These are phyloP conservation scores for Vigna unguiculata DNA, from an alignment of 306 rosid genomes.

Conservation along the genomic window DNA sequence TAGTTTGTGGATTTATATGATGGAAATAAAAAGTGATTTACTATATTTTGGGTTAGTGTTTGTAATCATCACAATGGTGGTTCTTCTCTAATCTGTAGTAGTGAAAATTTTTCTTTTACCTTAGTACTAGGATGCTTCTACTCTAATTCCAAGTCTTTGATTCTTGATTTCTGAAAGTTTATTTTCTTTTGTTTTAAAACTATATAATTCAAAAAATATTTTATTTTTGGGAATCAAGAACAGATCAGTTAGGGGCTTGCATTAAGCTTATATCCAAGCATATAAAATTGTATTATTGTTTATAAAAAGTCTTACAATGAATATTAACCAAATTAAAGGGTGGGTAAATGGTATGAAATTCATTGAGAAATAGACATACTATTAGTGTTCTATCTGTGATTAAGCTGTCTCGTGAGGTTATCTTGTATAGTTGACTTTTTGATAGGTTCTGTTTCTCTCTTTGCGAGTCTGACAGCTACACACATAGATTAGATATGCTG, in stretches of 20 bases:
- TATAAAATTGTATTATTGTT: conserved; percentile 20
- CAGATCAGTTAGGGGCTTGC: conserved; percentile 34
- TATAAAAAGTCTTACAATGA: conserved; percentile 11
- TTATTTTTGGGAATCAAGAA: conserved; percentile 29
- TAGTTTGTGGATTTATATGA: conserved; percentile 40
- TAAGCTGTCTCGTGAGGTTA: conserved; percentile 36
- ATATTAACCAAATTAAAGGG: conserved; percentile 26
- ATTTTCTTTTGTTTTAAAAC: conserved; percentile 4
- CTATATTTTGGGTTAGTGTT: conserved; percentile 37
- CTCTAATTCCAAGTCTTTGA: conserved; percentile 6
- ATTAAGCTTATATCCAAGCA: conserved; percentile 29
- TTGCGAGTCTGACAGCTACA: neutral
- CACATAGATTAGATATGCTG: conserved; percentile 19
- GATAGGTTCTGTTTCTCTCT: too few relatives aligned
- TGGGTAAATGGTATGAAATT: conserved; percentile 8
- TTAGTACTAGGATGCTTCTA: conserved; percentile 21
- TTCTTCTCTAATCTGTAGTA: conserved; percentile 33
- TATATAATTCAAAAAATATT: neutral
- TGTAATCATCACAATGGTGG: conserved; percentile 17
- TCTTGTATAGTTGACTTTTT: conserved; percentile 32
- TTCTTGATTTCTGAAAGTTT: conserved; percentile 28
- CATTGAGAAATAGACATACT: conserved; percentile 32
- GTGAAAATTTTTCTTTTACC: neutral
- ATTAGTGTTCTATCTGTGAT: conserved; percentile 19
- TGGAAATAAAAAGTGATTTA: conserved; percentile 11